Evolutionary conservation across 2,329 filamentous ascomycete species (phyloP), one percentile per base, ranked within the genome.

Genomic region (Sclerotinia trifoliorum): DNA sequence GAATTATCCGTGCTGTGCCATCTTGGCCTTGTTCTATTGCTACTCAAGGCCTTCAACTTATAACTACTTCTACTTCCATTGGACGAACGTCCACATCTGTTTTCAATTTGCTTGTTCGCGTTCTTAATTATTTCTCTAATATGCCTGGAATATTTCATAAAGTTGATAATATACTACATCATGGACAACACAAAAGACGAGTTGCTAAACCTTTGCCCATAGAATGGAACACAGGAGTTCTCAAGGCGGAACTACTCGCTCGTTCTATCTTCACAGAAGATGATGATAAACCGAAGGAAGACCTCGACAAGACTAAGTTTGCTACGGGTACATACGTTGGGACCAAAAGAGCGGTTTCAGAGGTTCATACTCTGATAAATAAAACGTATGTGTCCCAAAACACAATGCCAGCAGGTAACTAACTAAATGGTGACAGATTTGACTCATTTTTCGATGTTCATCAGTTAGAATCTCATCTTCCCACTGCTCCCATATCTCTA

Each of bases 341-440:
- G 3, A 67, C 65, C 24, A 67, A 67, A 49, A 67, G 62, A 55
- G 65, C 65, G 2, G 19, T 67, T 21, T 67, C 65, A 3, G 65
- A 67, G 17, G 65, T 67, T 39, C 46, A 57, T 10, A 35, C 21
- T 17, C 32, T 67, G 8, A 51, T 67, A 35, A 67, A 62, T 11
- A 62, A 67, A 46, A 42, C 65, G 65, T 62, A 15, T 24, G 56
- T 54, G 17, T 8, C 15, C 0, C 8, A 26, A 39, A 39, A 29
- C 1, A 21, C 11, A 29, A 54, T 1, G 24, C 32, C 3, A 46
- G 19, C 17, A n/a, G 42, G 13, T 21, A n/a, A 52, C 10, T 24
- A 24, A 48, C 32, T 32, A 15, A 29, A 13, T 4, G 21, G n/a
- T 26, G 13, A 32, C 29, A 65, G 63, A 58, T 67, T 62, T 7